Conservation (phyloP, 148 eudicot genomes). For the Dysphania ambrosioides region DNA sequence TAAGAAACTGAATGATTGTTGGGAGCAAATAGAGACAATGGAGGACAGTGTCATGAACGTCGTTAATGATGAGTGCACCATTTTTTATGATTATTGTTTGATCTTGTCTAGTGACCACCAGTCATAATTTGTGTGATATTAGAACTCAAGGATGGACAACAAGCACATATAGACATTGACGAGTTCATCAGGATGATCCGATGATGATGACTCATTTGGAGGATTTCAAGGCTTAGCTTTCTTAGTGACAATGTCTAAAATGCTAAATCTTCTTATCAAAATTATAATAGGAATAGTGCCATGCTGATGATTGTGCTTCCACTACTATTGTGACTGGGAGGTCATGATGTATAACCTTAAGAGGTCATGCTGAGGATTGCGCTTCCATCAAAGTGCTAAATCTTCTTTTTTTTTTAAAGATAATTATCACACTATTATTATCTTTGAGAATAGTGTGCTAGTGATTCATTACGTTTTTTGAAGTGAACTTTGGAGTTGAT, state of each 20-base stretch:
- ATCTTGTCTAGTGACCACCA: background rate
- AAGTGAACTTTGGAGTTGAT: too few species aligned
- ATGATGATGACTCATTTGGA: background rate
- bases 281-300: background rate
- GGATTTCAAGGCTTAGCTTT: background rate
- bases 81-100: background rate
- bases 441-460: too few species aligned
- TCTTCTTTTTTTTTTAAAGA: too few species aligned
- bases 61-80: background rate
- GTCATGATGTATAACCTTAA: background rate
- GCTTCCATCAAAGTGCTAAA: too few species aligned
- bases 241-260: background rate
- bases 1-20: background rate
- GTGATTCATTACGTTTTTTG: too few species aligned
- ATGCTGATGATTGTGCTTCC: background rate
- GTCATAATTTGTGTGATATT: background rate
- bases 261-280: background rate
- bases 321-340: background rate
- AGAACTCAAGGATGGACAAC: background rate
- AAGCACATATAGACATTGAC: background rate
- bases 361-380: too few species aligned
- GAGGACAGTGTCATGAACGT: background rate
- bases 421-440: too few species aligned
- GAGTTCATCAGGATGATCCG: background rate
- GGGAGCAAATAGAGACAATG: background rate